Percentiles rank a stretch among this genome's conserved stretches.
Evolutionary conservation across 2,329 filamentous ascomycete genomes (phyloP).

Genomic region (Plectosphaerella cucumerina): DNA sequence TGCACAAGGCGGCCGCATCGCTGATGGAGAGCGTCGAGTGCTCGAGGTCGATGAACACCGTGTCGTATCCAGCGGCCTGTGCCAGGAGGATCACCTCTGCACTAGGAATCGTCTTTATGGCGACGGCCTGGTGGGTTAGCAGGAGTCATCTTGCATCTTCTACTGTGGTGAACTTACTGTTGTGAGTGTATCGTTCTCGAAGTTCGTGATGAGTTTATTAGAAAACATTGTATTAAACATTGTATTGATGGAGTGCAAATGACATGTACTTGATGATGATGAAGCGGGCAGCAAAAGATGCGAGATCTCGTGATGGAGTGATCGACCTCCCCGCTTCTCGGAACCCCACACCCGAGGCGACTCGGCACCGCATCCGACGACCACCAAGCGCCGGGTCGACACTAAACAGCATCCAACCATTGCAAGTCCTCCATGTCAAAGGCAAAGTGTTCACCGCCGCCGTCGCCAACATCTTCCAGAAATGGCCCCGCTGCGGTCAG

Average conservation of each 20-base stretch:
- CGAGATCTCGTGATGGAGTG: background rate
- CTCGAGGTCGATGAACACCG: conserved; percentile 30
- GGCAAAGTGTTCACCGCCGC: background rate
- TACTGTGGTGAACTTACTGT: background rate
- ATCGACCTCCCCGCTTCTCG: background rate
- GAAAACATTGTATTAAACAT: background rate
- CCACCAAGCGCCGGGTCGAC: background rate
- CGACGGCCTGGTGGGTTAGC: background rate
- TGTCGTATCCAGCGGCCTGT: conserved; percentile 21
- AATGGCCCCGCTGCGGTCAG: background rate
- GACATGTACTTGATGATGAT: background rate
- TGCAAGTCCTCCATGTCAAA: background rate
- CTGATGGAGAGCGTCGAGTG: conserved; percentile 23
- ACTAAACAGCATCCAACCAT: background rate
- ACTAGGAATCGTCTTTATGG: background rate
- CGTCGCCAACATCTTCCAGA: background rate
- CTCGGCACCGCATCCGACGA: no score
- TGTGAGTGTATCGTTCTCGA: background rate
- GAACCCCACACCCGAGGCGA: background rate
- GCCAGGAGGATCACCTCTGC: background rate
- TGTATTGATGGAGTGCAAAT: background rate
- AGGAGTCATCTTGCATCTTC: background rate
- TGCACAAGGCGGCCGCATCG: conserved; percentile 19
- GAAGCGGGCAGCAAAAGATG: background rate
- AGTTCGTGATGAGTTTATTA: background rate